These are phyloP conservation scores for Cucurbitaria berberidis DNA, from an alignment of 2,329 filamentous ascomycete genomes.

Conservation along the genomic window DNA sequence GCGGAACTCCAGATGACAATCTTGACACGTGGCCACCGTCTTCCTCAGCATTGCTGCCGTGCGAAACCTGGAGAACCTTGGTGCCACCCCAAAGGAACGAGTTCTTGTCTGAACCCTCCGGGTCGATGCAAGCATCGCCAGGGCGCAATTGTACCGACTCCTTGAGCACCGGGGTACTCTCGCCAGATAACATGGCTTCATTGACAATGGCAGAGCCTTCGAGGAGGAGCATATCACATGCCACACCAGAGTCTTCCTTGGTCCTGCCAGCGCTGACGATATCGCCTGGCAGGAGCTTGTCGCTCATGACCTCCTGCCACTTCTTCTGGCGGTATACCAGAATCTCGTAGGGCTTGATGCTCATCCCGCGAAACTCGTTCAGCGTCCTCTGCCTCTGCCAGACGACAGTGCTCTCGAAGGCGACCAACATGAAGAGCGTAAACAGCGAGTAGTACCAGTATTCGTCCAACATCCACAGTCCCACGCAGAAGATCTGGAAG, in stretches of 20 bases:
- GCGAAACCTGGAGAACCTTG: slow-evolving; percentile 94
- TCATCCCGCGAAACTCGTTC: slow-evolving; percentile 98
- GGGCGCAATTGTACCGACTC: slow-evolving; percentile 93
- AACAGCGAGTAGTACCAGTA: slow-evolving; percentile 99
- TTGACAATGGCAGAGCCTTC: slow-evolving; percentile 98
- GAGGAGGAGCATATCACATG: slow-evolving; percentile 94
- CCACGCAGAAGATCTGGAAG: slow-evolving; percentile 98
- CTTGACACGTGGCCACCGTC: slow-evolving; percentile 63
- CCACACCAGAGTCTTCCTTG: slow-evolving; percentile 95
- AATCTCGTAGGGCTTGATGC: slow-evolving; percentile 96
- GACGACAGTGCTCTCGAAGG: slow-evolving; percentile 97
- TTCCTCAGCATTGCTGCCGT: slow-evolving; percentile 79
- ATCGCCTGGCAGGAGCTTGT: slow-evolving; percentile 91
- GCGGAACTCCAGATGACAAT: slow-evolving; percentile 75
- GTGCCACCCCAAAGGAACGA: slow-evolving; percentile 96
- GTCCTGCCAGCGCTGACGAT: slow-evolving; percentile 90
- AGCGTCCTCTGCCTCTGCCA: slow-evolving; percentile 98
- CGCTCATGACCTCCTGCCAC: slow-evolving; percentile 88
- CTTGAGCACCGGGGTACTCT: slow-evolving; percentile 95
- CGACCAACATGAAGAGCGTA: slow-evolving; percentile 97
- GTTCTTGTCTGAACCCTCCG: slow-evolving; percentile 94
- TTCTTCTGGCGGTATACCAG: slow-evolving; percentile 87
- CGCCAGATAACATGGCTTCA: slow-evolving; percentile 98
- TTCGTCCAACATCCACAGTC: slow-evolving; percentile 97
- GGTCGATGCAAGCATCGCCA: slow-evolving; percentile 77